Base-by-base conservation (phyloP, 345 rosid species). In the Viola odorata region DNA sequence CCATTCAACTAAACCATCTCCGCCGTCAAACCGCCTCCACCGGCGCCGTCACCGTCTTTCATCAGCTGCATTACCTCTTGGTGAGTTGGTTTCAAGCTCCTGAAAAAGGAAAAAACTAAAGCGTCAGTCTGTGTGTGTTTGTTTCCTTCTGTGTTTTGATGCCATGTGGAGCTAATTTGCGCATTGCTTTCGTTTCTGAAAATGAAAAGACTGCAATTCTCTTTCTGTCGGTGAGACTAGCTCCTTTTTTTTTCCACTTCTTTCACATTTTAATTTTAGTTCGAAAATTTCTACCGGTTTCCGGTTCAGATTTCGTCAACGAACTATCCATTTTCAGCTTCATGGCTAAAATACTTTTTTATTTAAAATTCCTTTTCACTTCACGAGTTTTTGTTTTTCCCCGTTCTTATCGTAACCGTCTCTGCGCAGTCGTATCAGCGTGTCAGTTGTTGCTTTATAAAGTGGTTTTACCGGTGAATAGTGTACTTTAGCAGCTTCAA, bases 161-260 rank as follows among this genome's bases (percentile, higher is more conserved):
- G 32, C 32, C 32, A 23, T 23, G 32, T 47, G 55, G 40, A 41
- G 50, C 57, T 40, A 5, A 9, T 42, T 64, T 60, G 52, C 6
- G 32, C 36, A n/a, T 41, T 7, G 53, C 48, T 41, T 7, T 41
- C 40, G 48, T 11, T 53, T 55, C 62, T 42, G 1, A 23, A 44
- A 37, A 61, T 39, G 12, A 32, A 10, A 17, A 44, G 53, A 59
- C 42, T 68, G 61, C 54, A 56, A 50, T 64, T 70, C 7, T 32
- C 32, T 62, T 50, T 67, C 58, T 70, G 80, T 76, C 78, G 80
- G 78, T 62, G 83, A 50, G 51, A 68, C 2, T 23, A 10, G 15
- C 50, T 75, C 56, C 48, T 68, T 41, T 63, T 72, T 7, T 42
- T 57, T 65, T 71, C 68, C 75, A 52, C 55, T 23, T 23, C 32